Evolutionary conservation across 305 asterid species (phyloP).

Genomic region (Salvia sclarea): DNA sequence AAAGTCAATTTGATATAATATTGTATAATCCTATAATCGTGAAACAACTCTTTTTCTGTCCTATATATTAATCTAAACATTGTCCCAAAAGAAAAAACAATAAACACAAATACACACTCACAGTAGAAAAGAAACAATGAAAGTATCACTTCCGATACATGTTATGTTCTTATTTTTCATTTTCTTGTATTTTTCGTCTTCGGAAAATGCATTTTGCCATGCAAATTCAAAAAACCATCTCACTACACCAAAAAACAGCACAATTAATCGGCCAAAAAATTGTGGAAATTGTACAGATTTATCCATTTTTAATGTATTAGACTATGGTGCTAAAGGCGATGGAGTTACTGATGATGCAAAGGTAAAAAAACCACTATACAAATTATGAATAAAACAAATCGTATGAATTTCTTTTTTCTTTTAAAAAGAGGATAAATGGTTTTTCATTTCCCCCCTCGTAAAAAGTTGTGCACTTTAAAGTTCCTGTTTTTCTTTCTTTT

Average conservation of each 20-base stretch:
- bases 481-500: too few species aligned
- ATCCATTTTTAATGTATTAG: constrained; percentile 15
- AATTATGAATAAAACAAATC: too few species aligned
- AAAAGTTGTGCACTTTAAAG: too few species aligned
- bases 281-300: too few species aligned
- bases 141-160: neutral
- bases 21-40: neutral
- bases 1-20: neutral
- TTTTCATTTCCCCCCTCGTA: too few species aligned
- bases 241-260: neutral
- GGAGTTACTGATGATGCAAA: constrained; percentile 22
- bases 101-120: neutral
- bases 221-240: neutral
- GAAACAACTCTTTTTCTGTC: neutral
- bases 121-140: neutral
- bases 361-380: constrained; percentile 10
- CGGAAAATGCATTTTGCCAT: neutral
- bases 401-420: too few species aligned
- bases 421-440: too few species aligned
- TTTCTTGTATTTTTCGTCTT: neutral
- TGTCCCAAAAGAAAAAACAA: neutral
- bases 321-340: constrained; percentile 35
- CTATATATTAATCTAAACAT: neutral
- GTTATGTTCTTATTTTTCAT: constrained; percentile 5
- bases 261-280: neutral